Evolutionary conservation across 2,329 filamentous ascomycete genomes (phyloP).

Genomic region (Xylariaceae sp.): DNA sequence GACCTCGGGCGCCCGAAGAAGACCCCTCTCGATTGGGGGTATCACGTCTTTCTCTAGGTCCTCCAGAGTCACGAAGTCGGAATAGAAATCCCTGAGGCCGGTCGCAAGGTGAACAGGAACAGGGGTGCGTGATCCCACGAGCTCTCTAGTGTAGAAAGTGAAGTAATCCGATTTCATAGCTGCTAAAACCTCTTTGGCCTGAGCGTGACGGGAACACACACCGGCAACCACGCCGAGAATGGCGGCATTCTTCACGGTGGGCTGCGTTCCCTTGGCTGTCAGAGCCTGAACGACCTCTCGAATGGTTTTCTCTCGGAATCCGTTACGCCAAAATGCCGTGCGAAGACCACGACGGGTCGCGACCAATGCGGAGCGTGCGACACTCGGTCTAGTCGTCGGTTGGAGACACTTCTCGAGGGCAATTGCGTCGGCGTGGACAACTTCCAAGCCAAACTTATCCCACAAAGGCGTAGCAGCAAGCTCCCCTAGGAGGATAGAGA

Average conservation of each 20-base stretch:
- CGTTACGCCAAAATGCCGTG: conserved; percentile 65
- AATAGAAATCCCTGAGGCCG: conserved; percentile 82
- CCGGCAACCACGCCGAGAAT: conserved; percentile 86
- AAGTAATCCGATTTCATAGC: conserved; percentile 72
- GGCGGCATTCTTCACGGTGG: conserved; percentile 71
- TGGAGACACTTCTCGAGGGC: conserved; percentile 78
- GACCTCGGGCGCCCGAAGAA: conserved; percentile 88
- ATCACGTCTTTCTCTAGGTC: conserved; percentile 77
- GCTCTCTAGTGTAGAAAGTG: conserved; percentile 81
- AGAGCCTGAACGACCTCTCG: conserved; percentile 66
- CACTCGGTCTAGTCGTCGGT: conserved; percentile 61
- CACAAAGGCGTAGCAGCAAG: conserved; percentile 64
- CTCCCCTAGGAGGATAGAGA: conserved; percentile 74
- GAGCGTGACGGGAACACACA: conserved; percentile 73
- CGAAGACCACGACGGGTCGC: conserved; percentile 80
- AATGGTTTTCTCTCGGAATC: conserved; percentile 63
- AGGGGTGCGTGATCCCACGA: conserved; percentile 75
- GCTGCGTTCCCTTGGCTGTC: conserved; percentile 66
- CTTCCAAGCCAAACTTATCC: conserved; percentile 65
- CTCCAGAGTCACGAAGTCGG: conserved; percentile 69
- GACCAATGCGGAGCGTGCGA: conserved; percentile 74
- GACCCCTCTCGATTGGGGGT: conserved; percentile 82
- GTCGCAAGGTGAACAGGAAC: conserved; percentile 73
- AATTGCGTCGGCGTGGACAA: conserved; percentile 71
- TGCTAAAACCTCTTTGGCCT: conserved; percentile 64